phyloP scores from a whole-genome alignment of 2,329 filamentous ascomycete species.

The Sclerotinia subarctica region DNA sequence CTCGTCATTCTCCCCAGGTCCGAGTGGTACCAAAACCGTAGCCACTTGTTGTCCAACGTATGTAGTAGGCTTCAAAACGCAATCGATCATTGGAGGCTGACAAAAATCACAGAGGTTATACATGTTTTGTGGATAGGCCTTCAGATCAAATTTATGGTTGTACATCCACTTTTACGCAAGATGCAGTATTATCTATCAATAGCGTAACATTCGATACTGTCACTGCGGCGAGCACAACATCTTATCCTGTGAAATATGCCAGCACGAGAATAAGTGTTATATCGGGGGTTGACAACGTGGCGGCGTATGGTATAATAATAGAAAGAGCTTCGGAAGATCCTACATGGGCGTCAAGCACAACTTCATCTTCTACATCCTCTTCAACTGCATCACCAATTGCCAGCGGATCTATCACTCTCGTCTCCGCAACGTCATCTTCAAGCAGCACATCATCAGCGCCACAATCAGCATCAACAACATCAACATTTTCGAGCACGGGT shows the following conservation, averaged over 20 bases:
- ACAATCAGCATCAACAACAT: not conserved
- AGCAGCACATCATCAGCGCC: not conserved
- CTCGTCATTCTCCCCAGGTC: conserved; percentile 8
- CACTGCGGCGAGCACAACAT: not conserved
- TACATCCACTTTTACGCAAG: not conserved
- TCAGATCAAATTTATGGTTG: conserved; percentile 12
- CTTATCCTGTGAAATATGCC: not conserved
- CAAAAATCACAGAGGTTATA: conserved; percentile 4
- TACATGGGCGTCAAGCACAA: conserved; percentile 5
- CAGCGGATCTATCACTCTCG: not conserved
- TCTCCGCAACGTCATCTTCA: not conserved
- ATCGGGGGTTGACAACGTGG: not conserved
- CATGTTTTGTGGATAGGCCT: conserved; percentile 6
- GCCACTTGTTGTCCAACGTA: conserved; percentile 16
- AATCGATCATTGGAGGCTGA: not conserved
- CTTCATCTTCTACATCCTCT: not conserved
- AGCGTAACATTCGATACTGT: conserved; percentile 11
- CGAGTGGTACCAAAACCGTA: not conserved
- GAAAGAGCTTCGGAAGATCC: conserved; percentile 9
- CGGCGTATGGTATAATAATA: conserved; percentile 15
- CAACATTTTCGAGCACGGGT: not conserved
- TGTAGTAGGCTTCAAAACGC: not conserved
- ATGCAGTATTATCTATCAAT: not conserved
- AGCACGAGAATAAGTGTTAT: conserved; percentile 7
- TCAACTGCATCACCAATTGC: not conserved